A percentile compares a stretch with the other conserved stretches of the same genome.
phyloP scores from a whole-genome alignment of 169 alveolate genomes.

The Cryptosporidium bovis region DNA sequence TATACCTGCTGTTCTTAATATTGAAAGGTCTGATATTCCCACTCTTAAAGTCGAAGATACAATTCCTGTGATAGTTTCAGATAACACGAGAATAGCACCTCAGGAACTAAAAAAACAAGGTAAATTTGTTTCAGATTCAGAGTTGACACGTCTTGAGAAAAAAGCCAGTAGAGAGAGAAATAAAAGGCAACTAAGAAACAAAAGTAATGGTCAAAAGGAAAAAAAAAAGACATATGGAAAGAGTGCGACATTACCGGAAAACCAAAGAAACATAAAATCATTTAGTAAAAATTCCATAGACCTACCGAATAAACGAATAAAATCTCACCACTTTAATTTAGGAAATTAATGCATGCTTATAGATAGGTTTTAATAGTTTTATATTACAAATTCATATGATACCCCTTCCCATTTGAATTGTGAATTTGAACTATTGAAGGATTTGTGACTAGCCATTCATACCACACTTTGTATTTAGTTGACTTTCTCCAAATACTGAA shows the following conservation, averaged over 20 bases:
- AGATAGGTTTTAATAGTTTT: not conserved
- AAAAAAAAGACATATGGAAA: not conserved
- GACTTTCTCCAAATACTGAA: conserved; percentile 82
- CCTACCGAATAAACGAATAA: conserved; percentile 13
- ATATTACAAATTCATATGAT: conserved; percentile 44
- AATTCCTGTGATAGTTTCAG: conserved; percentile 53
- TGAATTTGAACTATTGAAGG: conserved; percentile 61
- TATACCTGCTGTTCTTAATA: not conserved
- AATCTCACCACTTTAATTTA: conserved; percentile 11
- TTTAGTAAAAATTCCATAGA: not conserved
- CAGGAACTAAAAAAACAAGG: conserved; percentile 40
- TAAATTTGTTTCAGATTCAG: conserved; percentile 1
- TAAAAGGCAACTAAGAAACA: not conserved
- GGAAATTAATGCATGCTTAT: not conserved
- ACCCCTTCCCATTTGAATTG: conserved; percentile 69
- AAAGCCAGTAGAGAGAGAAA: conserved; percentile 18
- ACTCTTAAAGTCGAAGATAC: conserved; percentile 62
- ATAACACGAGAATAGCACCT: conserved; percentile 39
- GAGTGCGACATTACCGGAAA: not conserved
- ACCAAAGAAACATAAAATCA: not conserved
- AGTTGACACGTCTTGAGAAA: conserved; percentile 46
- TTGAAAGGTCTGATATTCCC: conserved; percentile 2
- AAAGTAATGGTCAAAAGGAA: not conserved
- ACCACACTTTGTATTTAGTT: conserved; percentile 82
- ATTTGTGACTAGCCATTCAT: conserved; percentile 82